Evolutionary conservation across 106 monocot genomes (phyloP).

Genomic region (Dendrobium officinale): DNA sequence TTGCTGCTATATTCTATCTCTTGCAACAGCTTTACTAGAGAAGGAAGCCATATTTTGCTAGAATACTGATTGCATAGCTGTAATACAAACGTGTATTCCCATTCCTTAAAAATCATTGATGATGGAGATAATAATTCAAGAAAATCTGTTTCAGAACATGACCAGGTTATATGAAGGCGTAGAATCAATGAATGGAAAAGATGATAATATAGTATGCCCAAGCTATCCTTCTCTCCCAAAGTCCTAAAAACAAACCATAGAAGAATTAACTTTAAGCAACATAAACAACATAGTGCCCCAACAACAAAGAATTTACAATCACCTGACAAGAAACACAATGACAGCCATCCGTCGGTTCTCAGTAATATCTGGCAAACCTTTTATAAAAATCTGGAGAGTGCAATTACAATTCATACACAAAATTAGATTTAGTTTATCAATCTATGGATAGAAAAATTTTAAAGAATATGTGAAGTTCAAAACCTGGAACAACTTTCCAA

Average conservation of each 20-base stretch:
- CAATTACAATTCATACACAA: neutral
- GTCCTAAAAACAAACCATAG: conserved; percentile 41
- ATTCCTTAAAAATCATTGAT: conserved; percentile 22
- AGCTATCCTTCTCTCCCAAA: conserved; percentile 56
- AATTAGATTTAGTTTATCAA: neutral
- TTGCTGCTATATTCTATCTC: conserved; percentile 30
- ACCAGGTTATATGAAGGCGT: conserved; percentile 21
- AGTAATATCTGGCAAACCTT: conserved; percentile 60
- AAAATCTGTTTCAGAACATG: conserved; percentile 7
- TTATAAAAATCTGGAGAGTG: conserved; percentile 64
- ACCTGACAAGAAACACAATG: conserved; percentile 73
- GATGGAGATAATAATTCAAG: conserved; percentile 8
- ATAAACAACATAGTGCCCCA: neutral
- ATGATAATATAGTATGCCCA: conserved; percentile 47
- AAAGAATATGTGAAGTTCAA: neutral
- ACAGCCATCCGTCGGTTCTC: conserved; percentile 55
- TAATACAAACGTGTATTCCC: conserved; percentile 68
- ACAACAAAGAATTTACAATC: conserved; percentile 3
- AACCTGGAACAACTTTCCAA: conserved; percentile 71
- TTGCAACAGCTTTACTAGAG: conserved; percentile 52
- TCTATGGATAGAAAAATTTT: neutral
- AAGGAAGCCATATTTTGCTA: conserved; percentile 75
- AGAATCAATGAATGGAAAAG: conserved; percentile 45
- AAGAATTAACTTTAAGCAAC: conserved; percentile 2
- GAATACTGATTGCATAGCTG: conserved; percentile 66